These are phyloP conservation scores for Plasmodium reichenowi DNA, from an alignment of 169 alveolate species.

Conservation along the genomic window DNA sequence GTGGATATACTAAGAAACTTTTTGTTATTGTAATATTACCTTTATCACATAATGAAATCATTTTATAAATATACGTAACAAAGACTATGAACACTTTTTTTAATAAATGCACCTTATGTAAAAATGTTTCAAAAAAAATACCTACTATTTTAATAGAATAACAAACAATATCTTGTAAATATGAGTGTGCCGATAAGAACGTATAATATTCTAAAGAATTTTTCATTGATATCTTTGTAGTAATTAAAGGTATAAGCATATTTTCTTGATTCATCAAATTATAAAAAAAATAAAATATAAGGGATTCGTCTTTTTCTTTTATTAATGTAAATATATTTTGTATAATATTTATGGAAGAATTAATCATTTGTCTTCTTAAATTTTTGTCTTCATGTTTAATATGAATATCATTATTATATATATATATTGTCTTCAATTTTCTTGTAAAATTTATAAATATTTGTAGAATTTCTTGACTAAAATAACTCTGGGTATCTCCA, in stretches of 20 bases:
- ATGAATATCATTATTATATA: background rate
- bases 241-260: slow-evolving; percentile 30
- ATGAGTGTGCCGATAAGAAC: slow-evolving; percentile 31
- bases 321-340: slow-evolving; percentile 50
- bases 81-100: slow-evolving; percentile 33
- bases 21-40: slow-evolving; percentile 32
- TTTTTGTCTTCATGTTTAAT: background rate
- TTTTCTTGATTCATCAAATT: slow-evolving; percentile 23
- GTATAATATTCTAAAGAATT: slow-evolving; percentile 1
- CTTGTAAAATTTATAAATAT: slow-evolving; percentile 20
- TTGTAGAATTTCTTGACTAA: slow-evolving; percentile 16
- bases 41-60: slow-evolving; percentile 32
- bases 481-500: slow-evolving; percentile 15
- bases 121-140: slow-evolving; percentile 31
- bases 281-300: slow-evolving; percentile 42
- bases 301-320: slow-evolving; percentile 41
- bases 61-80: slow-evolving; percentile 24
- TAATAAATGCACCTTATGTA: slow-evolving; percentile 9
- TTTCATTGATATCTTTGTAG: slow-evolving; percentile 1
- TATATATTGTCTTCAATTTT: slow-evolving; percentile 41
- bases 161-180: slow-evolving; percentile 38
- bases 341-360: slow-evolving; percentile 51
- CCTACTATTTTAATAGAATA: slow-evolving; percentile 50
- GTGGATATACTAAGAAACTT: slow-evolving; percentile 7
- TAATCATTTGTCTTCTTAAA: slow-evolving; percentile 44